Evolutionary conservation across 1,284 basidiomycete genomes (phyloP).

Genomic region (Pisolithus thermaeus): DNA sequence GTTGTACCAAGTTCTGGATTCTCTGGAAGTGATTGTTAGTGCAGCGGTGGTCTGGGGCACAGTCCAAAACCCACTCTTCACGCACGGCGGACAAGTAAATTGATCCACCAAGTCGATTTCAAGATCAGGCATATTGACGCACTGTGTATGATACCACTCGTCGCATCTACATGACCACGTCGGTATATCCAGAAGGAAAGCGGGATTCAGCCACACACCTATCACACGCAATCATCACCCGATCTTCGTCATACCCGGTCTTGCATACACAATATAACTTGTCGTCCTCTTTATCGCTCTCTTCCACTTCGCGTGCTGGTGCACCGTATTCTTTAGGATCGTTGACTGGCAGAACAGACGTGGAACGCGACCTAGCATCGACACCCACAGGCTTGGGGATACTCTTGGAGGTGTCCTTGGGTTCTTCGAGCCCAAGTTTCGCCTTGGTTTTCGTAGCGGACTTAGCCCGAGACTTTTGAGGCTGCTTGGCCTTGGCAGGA

Average conservation of each 20-base stretch:
- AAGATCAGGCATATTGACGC: constrained; percentile 70
- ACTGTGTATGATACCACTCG: constrained; percentile 84
- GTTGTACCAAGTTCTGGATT: constrained; percentile 64
- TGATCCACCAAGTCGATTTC: constrained; percentile 81
- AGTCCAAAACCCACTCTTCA: constrained; percentile 50
- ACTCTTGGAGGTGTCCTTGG: constrained; percentile 25
- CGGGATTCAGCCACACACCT: constrained; percentile 39
- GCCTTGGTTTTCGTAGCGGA: constrained; percentile 24
- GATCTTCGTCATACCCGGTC: constrained; percentile 75
- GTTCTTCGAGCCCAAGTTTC: constrained; percentile 18
- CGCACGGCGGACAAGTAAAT: constrained; percentile 77
- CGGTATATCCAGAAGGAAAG: background rate
- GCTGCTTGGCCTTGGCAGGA: constrained; percentile 24
- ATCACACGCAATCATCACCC: constrained; percentile 88
- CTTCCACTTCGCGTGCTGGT: constrained; percentile 49
- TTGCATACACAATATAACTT: constrained; percentile 81
- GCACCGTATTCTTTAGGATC: constrained; percentile 24
- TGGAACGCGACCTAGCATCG: constrained; percentile 57
- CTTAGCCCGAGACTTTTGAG: constrained; percentile 28
- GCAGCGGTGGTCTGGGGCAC: constrained; percentile 4
- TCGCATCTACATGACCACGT: constrained; percentile 57
- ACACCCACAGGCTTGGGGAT: constrained; percentile 31
- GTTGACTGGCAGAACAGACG: constrained; percentile 54
- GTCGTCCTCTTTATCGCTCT: constrained; percentile 59
- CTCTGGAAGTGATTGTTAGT: constrained; percentile 35